Conservation (phyloP, 2,329 filamentous ascomycete species). For the Diplodia corticola region DNA sequence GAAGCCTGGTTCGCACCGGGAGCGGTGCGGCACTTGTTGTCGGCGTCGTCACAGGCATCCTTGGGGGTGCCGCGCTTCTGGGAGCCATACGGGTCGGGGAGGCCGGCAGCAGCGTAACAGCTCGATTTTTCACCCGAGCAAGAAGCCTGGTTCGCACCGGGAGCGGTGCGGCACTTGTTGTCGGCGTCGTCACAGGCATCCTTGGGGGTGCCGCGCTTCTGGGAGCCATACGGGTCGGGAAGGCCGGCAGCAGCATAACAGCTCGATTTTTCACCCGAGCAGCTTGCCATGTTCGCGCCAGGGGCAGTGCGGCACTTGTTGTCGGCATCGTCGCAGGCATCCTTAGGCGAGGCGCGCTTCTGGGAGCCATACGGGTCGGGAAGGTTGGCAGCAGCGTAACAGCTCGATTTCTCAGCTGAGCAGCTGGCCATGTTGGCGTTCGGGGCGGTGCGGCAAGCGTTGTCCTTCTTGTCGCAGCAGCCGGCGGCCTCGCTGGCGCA, state of each 20-base stretch:
- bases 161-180: not conserved
- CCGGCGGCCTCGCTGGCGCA: not conserved
- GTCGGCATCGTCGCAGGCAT: conserved; percentile 4
- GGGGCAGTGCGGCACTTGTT: not conserved
- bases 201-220: not conserved
- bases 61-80: not conserved
- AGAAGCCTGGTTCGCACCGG: not conserved
- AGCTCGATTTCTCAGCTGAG: not conserved
- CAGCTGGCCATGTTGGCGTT: conserved; percentile 19
- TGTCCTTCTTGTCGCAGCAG: conserved; percentile 8
- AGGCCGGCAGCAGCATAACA: conserved; percentile 7
- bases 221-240: conserved; percentile 2
- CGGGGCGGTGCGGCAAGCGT: not conserved
- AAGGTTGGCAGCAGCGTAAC: conserved; percentile 1
- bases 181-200: not conserved
- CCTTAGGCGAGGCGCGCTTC: not conserved
- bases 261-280: not conserved
- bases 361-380: conserved; percentile 4
- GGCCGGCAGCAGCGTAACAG: not conserved
- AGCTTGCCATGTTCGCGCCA: not conserved
- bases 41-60: not conserved
- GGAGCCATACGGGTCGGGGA: conserved; percentile 7
- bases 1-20: conserved; percentile 6
- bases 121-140: not conserved
- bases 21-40: not conserved